Percentiles rank a stretch among this genome's conserved stretches.
phyloP scores from a whole-genome alignment of 225 moss, liverwort and hornwort genomes.

The Lunularia cruciata region DNA sequence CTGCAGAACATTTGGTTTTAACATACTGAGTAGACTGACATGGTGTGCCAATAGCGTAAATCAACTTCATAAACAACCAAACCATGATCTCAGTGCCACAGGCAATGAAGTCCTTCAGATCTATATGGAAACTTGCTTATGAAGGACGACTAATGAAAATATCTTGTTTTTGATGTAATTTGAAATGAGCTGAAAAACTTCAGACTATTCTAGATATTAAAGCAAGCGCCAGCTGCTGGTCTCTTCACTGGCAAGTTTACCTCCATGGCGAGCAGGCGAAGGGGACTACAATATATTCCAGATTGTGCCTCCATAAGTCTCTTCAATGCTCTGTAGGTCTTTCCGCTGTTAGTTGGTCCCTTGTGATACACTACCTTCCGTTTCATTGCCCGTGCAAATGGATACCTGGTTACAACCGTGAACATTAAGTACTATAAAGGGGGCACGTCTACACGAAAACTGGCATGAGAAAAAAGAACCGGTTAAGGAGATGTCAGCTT shows the following conservation, averaged over 20 bases:
- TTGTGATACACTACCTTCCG: slow-evolving; percentile 87
- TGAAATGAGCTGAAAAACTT: not conserved
- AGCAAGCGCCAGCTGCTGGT: not conserved
- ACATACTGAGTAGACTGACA: slow-evolving; percentile 1
- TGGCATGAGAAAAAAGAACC: too few species aligned
- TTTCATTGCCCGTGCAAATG: slow-evolving; percentile 93
- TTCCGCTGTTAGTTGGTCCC: slow-evolving; percentile 98
- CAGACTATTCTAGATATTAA: too few species aligned
- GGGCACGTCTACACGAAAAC: not conserved
- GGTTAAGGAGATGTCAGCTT: too few species aligned
- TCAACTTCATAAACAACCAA: too few species aligned
- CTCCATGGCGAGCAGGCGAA: slow-evolving; percentile 98
- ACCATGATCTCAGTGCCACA: too few species aligned
- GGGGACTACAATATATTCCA: slow-evolving; percentile 98
- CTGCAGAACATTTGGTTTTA: slow-evolving; percentile 34
- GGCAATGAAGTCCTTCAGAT: not conserved
- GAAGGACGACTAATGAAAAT: not conserved
- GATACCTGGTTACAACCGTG: slow-evolving; percentile 61
- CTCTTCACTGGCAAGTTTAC: slow-evolving; percentile 25
- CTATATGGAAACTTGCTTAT: too few species aligned
- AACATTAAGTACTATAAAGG: too few species aligned
- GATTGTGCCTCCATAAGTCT: slow-evolving; percentile 82
- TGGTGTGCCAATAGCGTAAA: not conserved
- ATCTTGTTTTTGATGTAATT: not conserved
- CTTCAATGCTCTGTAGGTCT: slow-evolving; percentile 88